A percentile compares a stretch with the other conserved stretches of the same genome.
Evolutionary conservation across 1,284 basidiomycete species (phyloP).

Genomic region (Boletus smithii): DNA sequence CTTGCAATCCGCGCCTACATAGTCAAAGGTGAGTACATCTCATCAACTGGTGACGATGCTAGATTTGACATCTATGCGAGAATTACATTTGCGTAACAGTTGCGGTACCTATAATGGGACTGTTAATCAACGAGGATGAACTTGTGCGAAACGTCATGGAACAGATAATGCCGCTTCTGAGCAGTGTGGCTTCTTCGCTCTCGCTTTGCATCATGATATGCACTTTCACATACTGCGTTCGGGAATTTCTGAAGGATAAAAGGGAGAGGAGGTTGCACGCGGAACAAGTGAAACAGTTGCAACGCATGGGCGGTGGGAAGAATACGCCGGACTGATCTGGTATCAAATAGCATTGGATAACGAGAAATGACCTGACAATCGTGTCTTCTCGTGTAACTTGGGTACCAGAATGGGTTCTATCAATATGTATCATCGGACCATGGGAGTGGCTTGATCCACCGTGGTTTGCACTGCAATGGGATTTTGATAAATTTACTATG

Average conservation of each 20-base stretch:
- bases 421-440: neutral
- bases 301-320: neutral
- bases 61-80: neutral
- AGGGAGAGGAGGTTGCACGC: constrained; percentile 22
- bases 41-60: neutral
- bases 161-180: constrained; percentile 20
- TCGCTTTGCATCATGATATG: constrained; percentile 17
- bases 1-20: neutral
- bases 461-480: too few species aligned
- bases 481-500: neutral
- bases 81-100: neutral
- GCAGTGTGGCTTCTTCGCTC: neutral
- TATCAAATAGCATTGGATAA: neutral
- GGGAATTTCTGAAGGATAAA: constrained; percentile 18
- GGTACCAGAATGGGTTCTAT: neutral
- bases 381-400: neutral
- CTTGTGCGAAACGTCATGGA: constrained; percentile 14
- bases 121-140: constrained; percentile 23
- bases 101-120: constrained; percentile 14
- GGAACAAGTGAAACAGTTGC: constrained; percentile 21
- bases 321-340: constrained; percentile 4
- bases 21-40: constrained; percentile 3
- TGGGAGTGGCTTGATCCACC: too few species aligned
- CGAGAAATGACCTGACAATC: neutral
- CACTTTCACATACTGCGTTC: constrained; percentile 19